Evolutionary conservation across 495 filamentous ascomycete species (phyloP).

Genomic region (Neurospora sp.): DNA sequence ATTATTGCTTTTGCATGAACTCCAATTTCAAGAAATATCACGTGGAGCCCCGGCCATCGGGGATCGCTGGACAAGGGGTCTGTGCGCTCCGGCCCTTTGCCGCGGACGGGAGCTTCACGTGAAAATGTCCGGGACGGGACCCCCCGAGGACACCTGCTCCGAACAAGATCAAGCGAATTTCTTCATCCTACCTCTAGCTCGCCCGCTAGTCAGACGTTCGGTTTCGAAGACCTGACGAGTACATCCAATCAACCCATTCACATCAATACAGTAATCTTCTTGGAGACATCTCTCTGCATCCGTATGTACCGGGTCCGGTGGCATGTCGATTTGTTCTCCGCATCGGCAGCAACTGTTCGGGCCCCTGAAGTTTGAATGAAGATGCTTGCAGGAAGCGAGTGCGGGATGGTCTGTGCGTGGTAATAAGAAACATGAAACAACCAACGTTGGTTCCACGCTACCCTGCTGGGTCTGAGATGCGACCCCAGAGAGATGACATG

Average conservation of each 20-base stretch:
- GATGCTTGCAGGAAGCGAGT: not conserved
- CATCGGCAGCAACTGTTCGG: not conserved
- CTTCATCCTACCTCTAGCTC: not conserved
- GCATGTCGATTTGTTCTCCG: not conserved
- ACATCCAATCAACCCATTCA: not conserved
- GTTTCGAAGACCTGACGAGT: too few species aligned
- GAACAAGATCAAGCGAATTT: not conserved
- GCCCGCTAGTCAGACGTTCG: too few species aligned
- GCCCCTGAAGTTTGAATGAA: not conserved
- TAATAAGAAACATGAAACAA: slow-evolving; percentile 12
- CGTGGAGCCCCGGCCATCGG: not conserved
- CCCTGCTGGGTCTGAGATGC: not conserved
- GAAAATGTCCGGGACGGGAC: not conserved
- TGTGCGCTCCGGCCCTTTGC: not conserved
- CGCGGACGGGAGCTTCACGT: not conserved
- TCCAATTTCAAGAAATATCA: not conserved
- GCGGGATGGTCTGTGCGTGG: slow-evolving; percentile 1
- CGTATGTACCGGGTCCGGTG: not conserved
- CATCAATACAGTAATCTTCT: not conserved
- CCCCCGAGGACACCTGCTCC: not conserved
- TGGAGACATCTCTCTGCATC: not conserved
- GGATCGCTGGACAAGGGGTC: not conserved
- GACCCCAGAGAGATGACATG: not conserved
- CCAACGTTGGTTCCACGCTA: not conserved
- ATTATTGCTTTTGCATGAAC: not conserved